phyloP scores from a whole-genome alignment of 139 green algal genomes.

The Choricystis sp. region DNA sequence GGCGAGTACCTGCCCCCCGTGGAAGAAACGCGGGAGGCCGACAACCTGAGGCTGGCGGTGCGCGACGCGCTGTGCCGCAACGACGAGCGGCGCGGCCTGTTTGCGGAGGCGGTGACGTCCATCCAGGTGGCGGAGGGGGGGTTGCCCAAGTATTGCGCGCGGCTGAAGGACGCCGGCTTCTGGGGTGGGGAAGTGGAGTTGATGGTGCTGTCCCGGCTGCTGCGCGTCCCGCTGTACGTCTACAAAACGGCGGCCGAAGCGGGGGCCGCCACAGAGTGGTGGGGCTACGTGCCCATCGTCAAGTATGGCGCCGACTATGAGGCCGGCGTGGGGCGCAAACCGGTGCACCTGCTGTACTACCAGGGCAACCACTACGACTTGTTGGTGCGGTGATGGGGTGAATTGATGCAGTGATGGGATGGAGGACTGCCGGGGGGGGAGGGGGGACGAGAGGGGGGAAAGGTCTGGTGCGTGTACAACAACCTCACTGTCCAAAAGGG shows the following conservation, averaged over 20 bases:
- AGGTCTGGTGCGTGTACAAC: neutral
- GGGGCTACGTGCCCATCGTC: conserved; percentile 23
- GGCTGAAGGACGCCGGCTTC: conserved; percentile 26
- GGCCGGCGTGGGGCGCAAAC: conserved; percentile 12
- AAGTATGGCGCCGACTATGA: conserved; percentile 40
- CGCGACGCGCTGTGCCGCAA: conserved; percentile 34
- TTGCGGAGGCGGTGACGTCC: conserved; percentile 21
- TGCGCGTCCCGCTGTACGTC: conserved; percentile 30
- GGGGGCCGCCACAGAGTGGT: neutral
- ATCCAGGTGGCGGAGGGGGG: conserved; percentile 19
- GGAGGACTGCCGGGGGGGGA: no score
- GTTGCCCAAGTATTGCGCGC: conserved; percentile 36
- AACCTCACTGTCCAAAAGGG: neutral
- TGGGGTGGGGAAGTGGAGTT: conserved; percentile 56
- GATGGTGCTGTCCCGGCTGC: conserved; percentile 38
- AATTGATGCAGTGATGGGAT: no score
- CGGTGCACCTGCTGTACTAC: conserved; percentile 34
- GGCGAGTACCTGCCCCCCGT: conserved; percentile 12
- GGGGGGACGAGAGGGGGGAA: neutral
- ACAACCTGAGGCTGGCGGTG: conserved; percentile 39
- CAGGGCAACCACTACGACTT: conserved; percentile 50
- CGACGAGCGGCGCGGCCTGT: conserved; percentile 21
- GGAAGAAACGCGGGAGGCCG: conserved; percentile 23
- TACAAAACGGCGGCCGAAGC: conserved; percentile 14
- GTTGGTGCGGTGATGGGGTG: conserved; percentile 19